Evolutionary conservation across 1,284 basidiomycete species (phyloP), one percentile per base, ranked within the genome.

Genomic region (Ustilago bromivora): DNA sequence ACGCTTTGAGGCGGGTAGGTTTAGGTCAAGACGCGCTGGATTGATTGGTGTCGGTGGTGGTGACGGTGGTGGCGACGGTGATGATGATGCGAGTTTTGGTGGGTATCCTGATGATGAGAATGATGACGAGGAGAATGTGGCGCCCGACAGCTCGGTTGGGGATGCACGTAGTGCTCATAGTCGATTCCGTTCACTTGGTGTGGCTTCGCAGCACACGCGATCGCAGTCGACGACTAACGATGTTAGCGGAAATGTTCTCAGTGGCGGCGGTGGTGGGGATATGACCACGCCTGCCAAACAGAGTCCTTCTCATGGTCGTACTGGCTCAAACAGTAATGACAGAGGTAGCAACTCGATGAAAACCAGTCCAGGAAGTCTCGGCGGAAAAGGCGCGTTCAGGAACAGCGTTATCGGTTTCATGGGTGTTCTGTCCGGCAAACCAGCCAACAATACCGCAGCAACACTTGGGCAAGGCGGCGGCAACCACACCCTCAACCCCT

Each of bases 341-440:
- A 34, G 43, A n/a, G 31, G 52, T 31, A 52, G 47, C 13, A 58
- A 57, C 13, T 66, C 71, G 4, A 61, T 41, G 0, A 46, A 55
- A 1, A 64, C 55, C 13, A 57, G 43, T n/a, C 34, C 47, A 19
- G 65, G 66, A 12, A 71, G 74, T 49, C n/a, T 62, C 2, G 62
- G 62, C 8, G 56, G 57, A 35, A 72, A 66, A 43, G 61, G 61
- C 23, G 63, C 73, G 6, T 76, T 78, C 62, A 69, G 72, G n/a
- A 78, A 64, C 61, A 76, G 72, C 46, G 69, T 78, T 49, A 68
- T 66, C 31, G 72, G 68, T 32, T 69, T 78, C 55, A 73, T 78
- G 65, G 68, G 71, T 32, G 64, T 67, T 19, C 52, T 78, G 2
- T 60, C 72, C 3, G 75, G 75, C 51, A 68, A 59, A 32, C 59